Percentiles rank a stretch among this genome's conserved stretches.
Conservation (phyloP, 306 rosid genomes). For the Lagenaria siceraria region DNA sequence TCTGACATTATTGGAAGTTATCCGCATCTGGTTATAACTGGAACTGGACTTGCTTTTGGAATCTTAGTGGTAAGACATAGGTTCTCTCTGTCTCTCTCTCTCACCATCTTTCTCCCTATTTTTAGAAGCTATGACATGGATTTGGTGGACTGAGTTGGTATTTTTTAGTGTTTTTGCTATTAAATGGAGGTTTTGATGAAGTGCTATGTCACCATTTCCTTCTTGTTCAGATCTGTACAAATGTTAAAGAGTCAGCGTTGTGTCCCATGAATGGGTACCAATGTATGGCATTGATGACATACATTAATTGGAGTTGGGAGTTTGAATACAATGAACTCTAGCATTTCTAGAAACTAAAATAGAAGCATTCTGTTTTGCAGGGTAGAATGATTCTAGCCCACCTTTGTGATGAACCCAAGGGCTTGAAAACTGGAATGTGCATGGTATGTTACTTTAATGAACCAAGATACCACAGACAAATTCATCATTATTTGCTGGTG, state of each 20-base stretch:
- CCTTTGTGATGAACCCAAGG: slow-evolving; percentile 98
- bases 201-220: not conserved
- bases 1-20: slow-evolving; percentile 51
- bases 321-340: not conserved
- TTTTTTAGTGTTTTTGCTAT: not conserved
- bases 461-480: not conserved
- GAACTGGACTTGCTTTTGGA: slow-evolving; percentile 90
- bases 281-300: not conserved
- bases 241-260: not conserved
- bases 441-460: slow-evolving; percentile 42
- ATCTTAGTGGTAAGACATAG: slow-evolving; percentile 66
- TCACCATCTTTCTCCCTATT: not conserved
- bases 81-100: not conserved
- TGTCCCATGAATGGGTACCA: not conserved
- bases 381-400: slow-evolving; percentile 93
- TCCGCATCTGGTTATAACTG: slow-evolving; percentile 69
- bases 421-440: slow-evolving; percentile 99
- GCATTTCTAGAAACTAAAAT: not conserved
- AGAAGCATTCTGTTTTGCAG: slow-evolving; percentile 33
- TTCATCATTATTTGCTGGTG: not conserved
- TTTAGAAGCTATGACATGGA: not conserved
- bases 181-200: not conserved
- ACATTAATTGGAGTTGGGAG: not conserved
- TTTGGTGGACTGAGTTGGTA: not conserved
- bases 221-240: not conserved